Base-by-base conservation (phyloP, 1,139 yeast genomes). In the Nakaseomyces glabratus region DNA sequence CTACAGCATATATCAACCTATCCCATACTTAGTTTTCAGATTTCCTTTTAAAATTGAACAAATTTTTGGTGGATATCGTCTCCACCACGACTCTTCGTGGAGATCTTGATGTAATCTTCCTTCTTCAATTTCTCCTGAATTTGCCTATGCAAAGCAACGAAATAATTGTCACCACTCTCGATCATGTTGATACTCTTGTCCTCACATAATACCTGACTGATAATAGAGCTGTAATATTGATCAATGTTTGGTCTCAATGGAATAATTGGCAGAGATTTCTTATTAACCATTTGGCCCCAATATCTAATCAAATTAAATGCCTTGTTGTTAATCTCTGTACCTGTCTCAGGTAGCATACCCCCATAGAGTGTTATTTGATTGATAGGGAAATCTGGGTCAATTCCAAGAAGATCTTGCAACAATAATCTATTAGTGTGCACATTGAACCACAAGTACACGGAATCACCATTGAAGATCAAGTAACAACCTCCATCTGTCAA, bases 331-430 rank as follows among this genome's bases (percentile, higher is more conserved):
- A 88, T 73, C 20, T 69, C 76, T 0, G 93, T 80, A 5, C 76
- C 76, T 14, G 84, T 57, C 19, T 62, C 73, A 0, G 97, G 97
- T 29, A 90, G 61, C 3, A 45, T 31, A 6, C 56, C 55, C 11
- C 55, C 48, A 21, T 39, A 42, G 6, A 56, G 32, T 5, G 48
- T 20, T 12, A 55, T 44, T 46, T 74, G 78, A 15, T 70, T 61
- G 19, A 63, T 49, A n/a, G 71, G 52, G 3, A 75, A 63, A 34
- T 66, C 67, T 15, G 82, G 61, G 17, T 69, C 65, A 14, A 73
- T 67, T 1, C 93, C 95, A 52, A 88, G 78, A 39, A 90, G 60
- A 56, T 88, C 97, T 43, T 71, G 64, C 19, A 90, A 54, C 22
- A 90, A 63, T 40, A 74, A 58, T 5, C 80, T 75, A 45, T 81